These are phyloP conservation scores for Penicillium sp. DNA, from an alignment of 2,329 filamentous ascomycete species.

Conservation along the genomic window DNA sequence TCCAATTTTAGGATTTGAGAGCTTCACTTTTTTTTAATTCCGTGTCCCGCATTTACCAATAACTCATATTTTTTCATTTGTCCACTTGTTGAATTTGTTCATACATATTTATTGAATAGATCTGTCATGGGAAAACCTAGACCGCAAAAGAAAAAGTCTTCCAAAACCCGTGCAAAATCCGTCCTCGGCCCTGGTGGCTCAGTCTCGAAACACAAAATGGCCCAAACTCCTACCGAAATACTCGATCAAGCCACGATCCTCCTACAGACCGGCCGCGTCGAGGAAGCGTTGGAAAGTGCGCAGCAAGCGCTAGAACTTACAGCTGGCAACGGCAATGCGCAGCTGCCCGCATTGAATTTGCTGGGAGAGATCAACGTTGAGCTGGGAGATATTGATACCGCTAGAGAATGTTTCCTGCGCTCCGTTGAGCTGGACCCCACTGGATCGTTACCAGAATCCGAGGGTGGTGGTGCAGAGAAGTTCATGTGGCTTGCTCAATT, in stretches of 20 bases:
- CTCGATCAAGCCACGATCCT: slow-evolving; percentile 58
- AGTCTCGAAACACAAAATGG: slow-evolving; percentile 43
- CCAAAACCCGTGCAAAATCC: slow-evolving; percentile 44
- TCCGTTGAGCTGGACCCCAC: slow-evolving; percentile 76
- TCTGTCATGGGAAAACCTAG: slow-evolving; percentile 54
- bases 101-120: slow-evolving; percentile 3
- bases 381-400: slow-evolving; percentile 74
- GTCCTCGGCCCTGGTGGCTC: slow-evolving; percentile 43
- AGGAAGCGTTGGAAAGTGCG: slow-evolving; percentile 57
- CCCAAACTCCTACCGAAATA: slow-evolving; percentile 55
- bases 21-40: slow-evolving; percentile 25
- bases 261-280: slow-evolving; percentile 59
- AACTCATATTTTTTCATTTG: background rate
- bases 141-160: slow-evolving; percentile 47
- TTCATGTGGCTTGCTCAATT: slow-evolving; percentile 94
- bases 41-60: slow-evolving; percentile 6
- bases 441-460: slow-evolving; percentile 66
- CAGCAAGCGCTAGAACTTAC: slow-evolving; percentile 51
- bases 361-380: slow-evolving; percentile 82
- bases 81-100: background rate
- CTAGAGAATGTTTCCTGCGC: slow-evolving; percentile 68
- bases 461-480: slow-evolving; percentile 86
- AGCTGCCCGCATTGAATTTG: slow-evolving; percentile 66
- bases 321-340: slow-evolving; percentile 34
- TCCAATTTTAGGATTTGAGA: slow-evolving; percentile 28